A percentile compares a stretch with the other conserved stretches of the same genome.
phyloP scores from a whole-genome alignment of 2,329 filamentous ascomycete genomes.

The Zymoseptoria passerinii region DNA sequence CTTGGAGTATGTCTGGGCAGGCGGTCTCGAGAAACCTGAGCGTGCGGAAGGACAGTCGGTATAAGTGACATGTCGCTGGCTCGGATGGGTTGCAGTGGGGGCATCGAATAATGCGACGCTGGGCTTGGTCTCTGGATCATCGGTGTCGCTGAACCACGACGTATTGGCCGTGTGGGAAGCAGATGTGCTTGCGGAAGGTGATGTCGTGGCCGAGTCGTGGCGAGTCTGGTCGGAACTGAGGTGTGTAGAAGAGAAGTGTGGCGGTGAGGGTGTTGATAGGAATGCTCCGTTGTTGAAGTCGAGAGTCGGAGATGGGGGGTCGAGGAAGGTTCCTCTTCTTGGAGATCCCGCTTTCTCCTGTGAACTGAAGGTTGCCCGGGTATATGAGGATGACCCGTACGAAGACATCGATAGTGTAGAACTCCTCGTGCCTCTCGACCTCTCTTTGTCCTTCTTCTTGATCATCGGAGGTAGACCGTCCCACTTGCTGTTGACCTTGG shows the following conservation, averaged over 20 bases:
- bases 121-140: not conserved
- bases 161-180: not conserved
- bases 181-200: not conserved
- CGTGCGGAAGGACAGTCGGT: not conserved
- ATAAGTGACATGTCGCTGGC: not conserved
- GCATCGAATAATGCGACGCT: not conserved
- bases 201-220: not conserved
- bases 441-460: not conserved
- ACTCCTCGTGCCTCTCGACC: not conserved
- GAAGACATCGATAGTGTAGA: not conserved
- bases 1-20: not conserved
- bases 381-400: not conserved
- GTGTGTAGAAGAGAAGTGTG: not conserved
- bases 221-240: not conserved
- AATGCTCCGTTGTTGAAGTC: not conserved
- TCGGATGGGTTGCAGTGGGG: not conserved
- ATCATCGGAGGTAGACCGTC: constrained; percentile 38
- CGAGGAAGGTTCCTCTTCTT: not conserved
- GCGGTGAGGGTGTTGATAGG: not conserved
- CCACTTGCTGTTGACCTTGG: constrained; percentile 49
- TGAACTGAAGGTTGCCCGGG: not conserved
- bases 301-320: not conserved
- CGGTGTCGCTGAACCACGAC: not conserved
- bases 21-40: not conserved
- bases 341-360: not conserved